phyloP scores from a whole-genome alignment of 2,329 filamentous ascomycete species.

The Epichloe gansuensis region DNA sequence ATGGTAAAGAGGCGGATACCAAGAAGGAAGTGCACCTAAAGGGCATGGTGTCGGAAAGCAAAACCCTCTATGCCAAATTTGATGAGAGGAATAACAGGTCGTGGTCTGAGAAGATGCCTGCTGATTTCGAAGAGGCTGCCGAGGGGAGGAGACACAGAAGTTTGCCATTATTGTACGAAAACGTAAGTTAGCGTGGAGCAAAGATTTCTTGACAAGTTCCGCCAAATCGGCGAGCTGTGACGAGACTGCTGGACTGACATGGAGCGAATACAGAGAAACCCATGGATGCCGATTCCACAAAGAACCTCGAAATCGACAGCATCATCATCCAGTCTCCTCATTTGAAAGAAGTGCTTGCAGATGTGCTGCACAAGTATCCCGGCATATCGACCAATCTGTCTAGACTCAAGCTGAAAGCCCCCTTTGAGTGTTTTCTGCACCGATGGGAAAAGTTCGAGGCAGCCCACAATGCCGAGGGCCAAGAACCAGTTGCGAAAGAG shows the following conservation, averaged over 20 bases:
- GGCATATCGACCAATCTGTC: slow-evolving; percentile 47
- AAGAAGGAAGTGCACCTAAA: slow-evolving; percentile 15
- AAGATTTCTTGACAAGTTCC: no score
- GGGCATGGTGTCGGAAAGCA: slow-evolving; percentile 26
- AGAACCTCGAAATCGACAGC: slow-evolving; percentile 47
- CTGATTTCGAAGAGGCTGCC: slow-evolving; percentile 41
- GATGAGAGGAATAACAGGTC: slow-evolving; percentile 38
- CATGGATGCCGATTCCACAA: slow-evolving; percentile 45
- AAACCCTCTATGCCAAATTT: slow-evolving; percentile 30
- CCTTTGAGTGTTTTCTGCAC: slow-evolving; percentile 54
- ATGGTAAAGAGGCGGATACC: slow-evolving; percentile 2
- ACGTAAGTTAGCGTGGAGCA: slow-evolving; percentile 10
- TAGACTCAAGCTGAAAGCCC: slow-evolving; percentile 49
- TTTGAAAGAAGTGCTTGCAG: slow-evolving; percentile 42
- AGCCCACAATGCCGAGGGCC: slow-evolving; percentile 26
- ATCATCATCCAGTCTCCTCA: slow-evolving; percentile 52
- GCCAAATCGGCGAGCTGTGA: no score
- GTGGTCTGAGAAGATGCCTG: slow-evolving; percentile 44
- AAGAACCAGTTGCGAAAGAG: slow-evolving; percentile 29
- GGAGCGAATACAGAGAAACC: slow-evolving; percentile 18
- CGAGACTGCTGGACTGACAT: not conserved
- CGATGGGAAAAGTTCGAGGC: slow-evolving; percentile 42
- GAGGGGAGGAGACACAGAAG: slow-evolving; percentile 50
- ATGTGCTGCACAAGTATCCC: slow-evolving; percentile 45
- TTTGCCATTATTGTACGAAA: slow-evolving; percentile 50